These are phyloP conservation scores for Candida sanyiensis DNA, from an alignment of 805 yeast species.

Conservation along the genomic window DNA sequence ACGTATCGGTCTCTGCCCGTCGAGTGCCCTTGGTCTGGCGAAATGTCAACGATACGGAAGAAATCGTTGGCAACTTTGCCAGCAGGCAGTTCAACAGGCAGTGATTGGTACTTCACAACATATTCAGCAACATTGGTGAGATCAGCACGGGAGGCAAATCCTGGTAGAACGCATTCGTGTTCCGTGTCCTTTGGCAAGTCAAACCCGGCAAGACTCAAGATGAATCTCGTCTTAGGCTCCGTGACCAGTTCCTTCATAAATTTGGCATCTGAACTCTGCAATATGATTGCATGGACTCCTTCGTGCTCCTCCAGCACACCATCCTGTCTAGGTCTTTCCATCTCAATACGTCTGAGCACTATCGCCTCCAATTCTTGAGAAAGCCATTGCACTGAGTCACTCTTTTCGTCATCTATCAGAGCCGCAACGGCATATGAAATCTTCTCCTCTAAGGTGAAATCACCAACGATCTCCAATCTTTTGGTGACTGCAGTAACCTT, in stretches of 20 bases:
- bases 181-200: conserved; percentile 35
- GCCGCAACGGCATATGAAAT: conserved; percentile 46
- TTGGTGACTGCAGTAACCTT: conserved; percentile 2
- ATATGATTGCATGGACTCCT: conserved; percentile 13
- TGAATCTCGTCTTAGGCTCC: conserved; percentile 44
- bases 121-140: conserved; percentile 32
- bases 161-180: conserved; percentile 37
- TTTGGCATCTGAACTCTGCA: conserved; percentile 20
- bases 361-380: conserved; percentile 32
- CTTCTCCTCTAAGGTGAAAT: conserved; percentile 39
- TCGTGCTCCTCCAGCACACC: conserved; percentile 2
- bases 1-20: conserved; percentile 29
- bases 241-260: conserved; percentile 31
- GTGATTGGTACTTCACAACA: conserved; percentile 37
- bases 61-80: conserved; percentile 32
- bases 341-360: conserved; percentile 5
- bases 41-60: conserved; percentile 25
- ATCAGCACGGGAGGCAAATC: conserved; percentile 25
- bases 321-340: conserved; percentile 5
- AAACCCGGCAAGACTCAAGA: conserved; percentile 43
- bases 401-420: conserved; percentile 40
- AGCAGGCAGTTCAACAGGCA: conserved; percentile 31
- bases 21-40: conserved; percentile 30
- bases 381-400: conserved; percentile 39
- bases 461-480: conserved; percentile 9